Evolutionary conservation across 2,329 filamentous ascomycete species (phyloP).

Genomic region (Clonostachys byssicola): DNA sequence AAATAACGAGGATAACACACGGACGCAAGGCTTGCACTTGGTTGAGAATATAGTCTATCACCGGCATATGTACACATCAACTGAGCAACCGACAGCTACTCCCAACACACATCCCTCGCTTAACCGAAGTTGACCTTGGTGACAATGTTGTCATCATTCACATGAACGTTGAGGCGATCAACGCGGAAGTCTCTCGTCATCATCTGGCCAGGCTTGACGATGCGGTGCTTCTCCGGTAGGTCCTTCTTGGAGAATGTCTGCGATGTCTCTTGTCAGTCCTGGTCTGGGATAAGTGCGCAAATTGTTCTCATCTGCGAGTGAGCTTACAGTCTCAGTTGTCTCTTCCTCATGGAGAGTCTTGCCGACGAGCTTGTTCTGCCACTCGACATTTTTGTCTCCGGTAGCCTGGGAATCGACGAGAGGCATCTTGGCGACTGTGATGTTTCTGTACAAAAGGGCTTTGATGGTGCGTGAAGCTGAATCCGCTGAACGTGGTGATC

Average conservation of each 20-base stretch:
- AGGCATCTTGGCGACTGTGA: conserved; percentile 45
- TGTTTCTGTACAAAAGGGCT: no score
- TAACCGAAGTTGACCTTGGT: conserved; percentile 54
- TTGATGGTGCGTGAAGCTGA: no score
- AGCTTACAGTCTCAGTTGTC: conserved; percentile 48
- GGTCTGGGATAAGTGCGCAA: neutral
- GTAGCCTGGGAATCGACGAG: conserved; percentile 57
- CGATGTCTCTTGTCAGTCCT: neutral
- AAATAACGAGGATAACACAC: no score
- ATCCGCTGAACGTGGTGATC: no score
- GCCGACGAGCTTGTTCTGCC: conserved; percentile 58
- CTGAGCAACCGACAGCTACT: neutral
- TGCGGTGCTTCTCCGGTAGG: conserved; percentile 49
- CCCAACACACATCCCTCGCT: conserved; percentile 2
- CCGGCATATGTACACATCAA: no score
- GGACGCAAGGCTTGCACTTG: no score
- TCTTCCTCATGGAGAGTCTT: conserved; percentile 53
- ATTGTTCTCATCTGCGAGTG: neutral
- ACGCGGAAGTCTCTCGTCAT: conserved; percentile 53
- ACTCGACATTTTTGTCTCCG: conserved; percentile 47
- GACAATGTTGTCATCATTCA: conserved; percentile 57
- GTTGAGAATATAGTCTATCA: no score
- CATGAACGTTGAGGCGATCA: conserved; percentile 53
- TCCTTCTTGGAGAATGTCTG: conserved; percentile 59
- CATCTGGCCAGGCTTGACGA: conserved; percentile 53